These are phyloP conservation scores for Leishmania major DNA, from an alignment of 208 protist species.

Conservation along the genomic window DNA sequence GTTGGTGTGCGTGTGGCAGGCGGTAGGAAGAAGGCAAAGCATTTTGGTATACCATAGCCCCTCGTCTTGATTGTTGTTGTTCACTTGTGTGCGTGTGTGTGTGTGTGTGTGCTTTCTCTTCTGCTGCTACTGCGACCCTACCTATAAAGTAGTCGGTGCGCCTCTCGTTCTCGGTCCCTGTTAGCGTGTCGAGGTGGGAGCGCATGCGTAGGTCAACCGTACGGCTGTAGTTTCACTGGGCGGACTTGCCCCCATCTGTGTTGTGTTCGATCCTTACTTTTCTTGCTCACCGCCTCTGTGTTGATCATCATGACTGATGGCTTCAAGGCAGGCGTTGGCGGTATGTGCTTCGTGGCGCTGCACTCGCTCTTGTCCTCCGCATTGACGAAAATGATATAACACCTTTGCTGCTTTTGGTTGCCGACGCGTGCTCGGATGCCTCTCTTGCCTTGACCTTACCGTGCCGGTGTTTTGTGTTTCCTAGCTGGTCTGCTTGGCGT, in stretches of 20 bases:
- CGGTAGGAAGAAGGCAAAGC: too few relatives aligned
- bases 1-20: too few relatives aligned
- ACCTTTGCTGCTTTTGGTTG: neutral
- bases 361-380: neutral
- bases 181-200: neutral
- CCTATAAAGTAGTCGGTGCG: neutral
- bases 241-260: neutral
- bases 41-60: too few relatives aligned
- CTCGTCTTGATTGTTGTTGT: too few relatives aligned
- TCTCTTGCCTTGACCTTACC: neutral
- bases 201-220: neutral
- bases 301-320: neutral
- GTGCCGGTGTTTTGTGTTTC: neutral
- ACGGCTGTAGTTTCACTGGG: neutral
- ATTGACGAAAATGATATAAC: neutral
- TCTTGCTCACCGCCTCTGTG: neutral
- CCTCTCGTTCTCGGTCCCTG: neutral
- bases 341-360: neutral
- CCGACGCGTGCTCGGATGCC: neutral
- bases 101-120: neutral
- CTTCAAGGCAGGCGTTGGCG: neutral
- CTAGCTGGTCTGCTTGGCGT: neutral
- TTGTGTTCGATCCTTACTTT: neutral
- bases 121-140: neutral
- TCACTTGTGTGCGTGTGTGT: too few relatives aligned